A percentile compares a stretch with the other conserved stretches of the same genome.
phyloP scores from a whole-genome alignment of 257 asterid genomes.

The Primulina huaijiensis region DNA sequence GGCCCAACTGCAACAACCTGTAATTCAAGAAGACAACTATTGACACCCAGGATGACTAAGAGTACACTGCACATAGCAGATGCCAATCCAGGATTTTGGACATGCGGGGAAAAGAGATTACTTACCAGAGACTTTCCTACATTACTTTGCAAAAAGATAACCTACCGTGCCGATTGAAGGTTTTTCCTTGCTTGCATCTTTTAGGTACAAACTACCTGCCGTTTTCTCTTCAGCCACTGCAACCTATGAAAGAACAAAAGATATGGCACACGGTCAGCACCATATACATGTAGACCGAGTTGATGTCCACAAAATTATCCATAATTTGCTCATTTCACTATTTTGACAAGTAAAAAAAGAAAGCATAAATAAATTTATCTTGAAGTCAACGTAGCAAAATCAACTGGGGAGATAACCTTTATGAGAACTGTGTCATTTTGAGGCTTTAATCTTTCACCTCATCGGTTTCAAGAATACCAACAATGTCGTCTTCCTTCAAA shows the following conservation, averaged over 20 bases:
- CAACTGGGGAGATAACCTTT: constrained; percentile 40
- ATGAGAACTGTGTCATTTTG: constrained; percentile 83
- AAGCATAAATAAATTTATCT: no score
- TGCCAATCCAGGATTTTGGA: not conserved
- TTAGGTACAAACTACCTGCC: constrained; percentile 79
- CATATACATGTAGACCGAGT: no score
- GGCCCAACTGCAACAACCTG: constrained; percentile 90
- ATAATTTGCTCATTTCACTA: no score
- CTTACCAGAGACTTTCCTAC: no score
- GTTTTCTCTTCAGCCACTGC: constrained; percentile 82
- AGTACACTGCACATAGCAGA: not conserved
- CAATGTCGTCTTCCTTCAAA: no score
- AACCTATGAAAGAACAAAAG: constrained; percentile 39
- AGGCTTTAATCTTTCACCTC: constrained; percentile 86
- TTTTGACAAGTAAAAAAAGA: no score
- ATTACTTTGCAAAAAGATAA: not conserved
- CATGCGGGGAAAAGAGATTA: no score
- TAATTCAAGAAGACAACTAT: not conserved
- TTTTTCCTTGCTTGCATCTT: constrained; percentile 82
- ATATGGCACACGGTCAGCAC: no score
- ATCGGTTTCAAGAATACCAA: constrained; percentile 80
- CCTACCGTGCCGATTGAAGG: constrained; percentile 89
- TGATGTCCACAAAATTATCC: no score
- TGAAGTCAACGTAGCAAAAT: not conserved
- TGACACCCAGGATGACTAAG: not conserved